Evolutionary conservation across 805 yeast species (phyloP).

Genomic region (Saccharomycopsis sp.): DNA sequence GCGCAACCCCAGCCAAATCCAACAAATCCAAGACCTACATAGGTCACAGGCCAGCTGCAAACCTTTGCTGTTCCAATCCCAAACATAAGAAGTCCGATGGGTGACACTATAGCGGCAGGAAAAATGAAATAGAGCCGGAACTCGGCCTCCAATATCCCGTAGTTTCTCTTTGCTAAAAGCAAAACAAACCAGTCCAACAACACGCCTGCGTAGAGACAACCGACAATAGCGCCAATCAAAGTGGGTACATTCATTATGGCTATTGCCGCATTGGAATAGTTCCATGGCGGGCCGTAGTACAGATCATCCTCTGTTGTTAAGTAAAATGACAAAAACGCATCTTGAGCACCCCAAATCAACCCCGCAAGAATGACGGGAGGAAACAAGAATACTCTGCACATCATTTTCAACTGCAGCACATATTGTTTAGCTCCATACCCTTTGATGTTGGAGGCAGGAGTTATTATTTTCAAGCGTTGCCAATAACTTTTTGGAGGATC

Average conservation of each 20-base stretch:
- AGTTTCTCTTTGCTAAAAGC: slow-evolving; percentile 53
- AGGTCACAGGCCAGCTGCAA: slow-evolving; percentile 49
- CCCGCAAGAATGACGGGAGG: slow-evolving; percentile 64
- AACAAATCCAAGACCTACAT: slow-evolving; percentile 55
- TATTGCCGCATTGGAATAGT: slow-evolving; percentile 57
- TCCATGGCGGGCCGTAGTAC: slow-evolving; percentile 61
- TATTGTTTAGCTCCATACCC: slow-evolving; percentile 68
- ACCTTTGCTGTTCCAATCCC: slow-evolving; percentile 56
- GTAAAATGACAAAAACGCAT: slow-evolving; percentile 68
- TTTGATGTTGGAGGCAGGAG: slow-evolving; percentile 50
- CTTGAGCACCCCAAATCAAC: slow-evolving; percentile 73
- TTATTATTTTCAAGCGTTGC: slow-evolving; percentile 41
- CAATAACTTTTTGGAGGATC: slow-evolving; percentile 39
- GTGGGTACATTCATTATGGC: slow-evolving; percentile 73
- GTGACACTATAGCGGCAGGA: slow-evolving; percentile 50
- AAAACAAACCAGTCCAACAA: slow-evolving; percentile 54
- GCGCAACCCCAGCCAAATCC: slow-evolving; percentile 68
- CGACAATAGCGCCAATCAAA: slow-evolving; percentile 57
- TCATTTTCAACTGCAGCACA: slow-evolving; percentile 40
- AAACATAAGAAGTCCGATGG: slow-evolving; percentile 56
- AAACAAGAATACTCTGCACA: slow-evolving; percentile 50
- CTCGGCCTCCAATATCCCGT: slow-evolving; percentile 61
- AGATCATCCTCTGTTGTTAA: slow-evolving; percentile 65
- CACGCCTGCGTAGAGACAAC: slow-evolving; percentile 59
- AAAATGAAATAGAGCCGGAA: slow-evolving; percentile 52